phyloP scores from a whole-genome alignment of 352 stramenopile species.

The Blastocystis sp. region DNA sequence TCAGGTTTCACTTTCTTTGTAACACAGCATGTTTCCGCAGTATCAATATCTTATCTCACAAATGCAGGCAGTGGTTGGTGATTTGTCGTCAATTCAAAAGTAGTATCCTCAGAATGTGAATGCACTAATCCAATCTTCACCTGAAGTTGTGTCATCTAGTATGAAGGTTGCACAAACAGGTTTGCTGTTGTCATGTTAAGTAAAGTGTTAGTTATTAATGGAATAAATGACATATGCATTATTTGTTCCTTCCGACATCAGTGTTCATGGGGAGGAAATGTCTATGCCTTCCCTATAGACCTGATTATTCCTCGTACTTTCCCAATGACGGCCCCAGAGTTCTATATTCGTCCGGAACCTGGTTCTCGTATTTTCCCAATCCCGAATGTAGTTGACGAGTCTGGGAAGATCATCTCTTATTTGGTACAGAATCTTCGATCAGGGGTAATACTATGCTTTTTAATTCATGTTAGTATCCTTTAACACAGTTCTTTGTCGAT shows the following conservation, averaged over 20 bases:
- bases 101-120: constrained; percentile 6
- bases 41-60: background rate
- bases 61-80: background rate
- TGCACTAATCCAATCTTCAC: background rate
- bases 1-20: background rate
- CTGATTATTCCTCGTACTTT: constrained; percentile 14
- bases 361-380: constrained; percentile 28
- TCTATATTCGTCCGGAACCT: constrained; percentile 16
- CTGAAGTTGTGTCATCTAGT: background rate
- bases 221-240: background rate
- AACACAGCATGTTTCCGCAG: background rate
- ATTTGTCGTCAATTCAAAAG: background rate
- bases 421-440: background rate
- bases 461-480: background rate
- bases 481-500: constrained; percentile 5
- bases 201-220: constrained; percentile 1
- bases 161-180: background rate
- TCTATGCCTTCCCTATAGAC: constrained; percentile 14
- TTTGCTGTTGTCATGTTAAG: background rate
- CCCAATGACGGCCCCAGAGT: background rate
- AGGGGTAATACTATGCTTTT: background rate
- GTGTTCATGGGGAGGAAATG: background rate
- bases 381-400: background rate
- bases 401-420: background rate
- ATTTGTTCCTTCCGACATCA: background rate